Conservation (phyloP, 305 asterid species). For the Plantago rigida region DNA sequence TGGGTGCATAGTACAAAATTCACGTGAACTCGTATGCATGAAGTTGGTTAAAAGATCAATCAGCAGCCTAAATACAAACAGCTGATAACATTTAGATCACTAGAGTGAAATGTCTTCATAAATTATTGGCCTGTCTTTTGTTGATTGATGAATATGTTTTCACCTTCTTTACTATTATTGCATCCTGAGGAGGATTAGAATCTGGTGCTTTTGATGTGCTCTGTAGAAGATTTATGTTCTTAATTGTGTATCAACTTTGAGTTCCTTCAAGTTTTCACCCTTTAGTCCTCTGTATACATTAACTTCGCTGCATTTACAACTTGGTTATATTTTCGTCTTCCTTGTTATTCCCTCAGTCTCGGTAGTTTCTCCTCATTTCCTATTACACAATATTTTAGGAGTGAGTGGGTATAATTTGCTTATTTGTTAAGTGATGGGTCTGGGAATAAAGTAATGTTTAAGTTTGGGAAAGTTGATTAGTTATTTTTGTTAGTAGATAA, state of each 20-base stretch:
- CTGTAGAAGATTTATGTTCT: too few species aligned
- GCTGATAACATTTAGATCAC: neutral
- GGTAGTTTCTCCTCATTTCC: neutral
- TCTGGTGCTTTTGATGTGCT: neutral
- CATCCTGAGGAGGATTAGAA: slow-evolving; percentile 19
- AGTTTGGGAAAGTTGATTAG: neutral
- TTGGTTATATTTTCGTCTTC: neutral
- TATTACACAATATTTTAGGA: neutral
- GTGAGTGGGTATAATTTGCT: neutral
- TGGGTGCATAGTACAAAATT: neutral
- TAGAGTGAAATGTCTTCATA: neutral
- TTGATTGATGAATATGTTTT: neutral
- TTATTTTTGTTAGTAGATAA: neutral
- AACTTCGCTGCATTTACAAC: neutral
- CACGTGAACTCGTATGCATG: slow-evolving; percentile 4
- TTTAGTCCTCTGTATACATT: too few species aligned
- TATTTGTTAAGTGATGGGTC: neutral
- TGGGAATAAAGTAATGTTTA: neutral
- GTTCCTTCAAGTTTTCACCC: too few species aligned
- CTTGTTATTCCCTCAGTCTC: neutral
- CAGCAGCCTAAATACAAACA: slow-evolving; percentile 7
- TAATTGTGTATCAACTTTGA: too few species aligned
- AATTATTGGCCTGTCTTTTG: neutral
- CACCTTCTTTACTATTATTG: slow-evolving; percentile 4
- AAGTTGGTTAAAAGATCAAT: neutral